A percentile compares a stretch with the other conserved stretches of the same genome.
Conservation (phyloP, 108 stramenopile genomes). For the Ochromonas danica region DNA sequence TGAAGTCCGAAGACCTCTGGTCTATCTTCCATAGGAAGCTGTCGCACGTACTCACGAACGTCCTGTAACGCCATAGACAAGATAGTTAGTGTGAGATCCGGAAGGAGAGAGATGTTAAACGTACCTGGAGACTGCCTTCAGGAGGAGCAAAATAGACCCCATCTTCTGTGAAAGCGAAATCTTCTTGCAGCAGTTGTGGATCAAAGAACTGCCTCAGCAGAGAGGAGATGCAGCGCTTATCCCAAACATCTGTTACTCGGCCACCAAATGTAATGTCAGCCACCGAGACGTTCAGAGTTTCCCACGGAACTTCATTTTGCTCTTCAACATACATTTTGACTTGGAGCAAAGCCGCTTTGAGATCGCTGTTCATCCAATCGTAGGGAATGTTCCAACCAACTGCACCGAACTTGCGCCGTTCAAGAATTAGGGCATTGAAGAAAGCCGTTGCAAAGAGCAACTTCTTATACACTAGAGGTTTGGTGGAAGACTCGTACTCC, state of each 20-base stretch:
- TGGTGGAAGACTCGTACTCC: constrained; percentile 50
- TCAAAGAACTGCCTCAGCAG: constrained; percentile 54
- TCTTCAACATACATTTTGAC: constrained; percentile 63
- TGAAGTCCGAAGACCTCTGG: constrained; percentile 59
- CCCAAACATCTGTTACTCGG: constrained; percentile 57
- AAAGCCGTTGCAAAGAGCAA: constrained; percentile 58
- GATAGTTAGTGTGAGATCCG: neutral
- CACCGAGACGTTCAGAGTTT: constrained; percentile 56
- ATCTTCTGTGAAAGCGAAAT: constrained; percentile 49
- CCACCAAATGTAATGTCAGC: constrained; percentile 62
- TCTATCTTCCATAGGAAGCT: constrained; percentile 52
- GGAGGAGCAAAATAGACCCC: constrained; percentile 54
- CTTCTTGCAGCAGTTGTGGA: constrained; percentile 50
- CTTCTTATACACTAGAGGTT: constrained; percentile 50
- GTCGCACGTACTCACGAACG: constrained; percentile 41
- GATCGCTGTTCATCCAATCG: constrained; percentile 64
- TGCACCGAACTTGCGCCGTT: constrained; percentile 61
- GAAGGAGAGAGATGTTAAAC: neutral
- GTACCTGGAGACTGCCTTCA: constrained; percentile 44
- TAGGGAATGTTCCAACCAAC: constrained; percentile 65
- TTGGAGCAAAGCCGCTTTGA: constrained; percentile 61
- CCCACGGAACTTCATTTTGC: constrained; percentile 49
- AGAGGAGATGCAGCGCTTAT: constrained; percentile 57
- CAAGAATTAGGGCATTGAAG: constrained; percentile 61
- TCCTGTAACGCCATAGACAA: constrained; percentile 3